Evolutionary conservation across 2,329 filamentous ascomycete genomes (phyloP).

Genomic region (Penicillium sumatraense): DNA sequence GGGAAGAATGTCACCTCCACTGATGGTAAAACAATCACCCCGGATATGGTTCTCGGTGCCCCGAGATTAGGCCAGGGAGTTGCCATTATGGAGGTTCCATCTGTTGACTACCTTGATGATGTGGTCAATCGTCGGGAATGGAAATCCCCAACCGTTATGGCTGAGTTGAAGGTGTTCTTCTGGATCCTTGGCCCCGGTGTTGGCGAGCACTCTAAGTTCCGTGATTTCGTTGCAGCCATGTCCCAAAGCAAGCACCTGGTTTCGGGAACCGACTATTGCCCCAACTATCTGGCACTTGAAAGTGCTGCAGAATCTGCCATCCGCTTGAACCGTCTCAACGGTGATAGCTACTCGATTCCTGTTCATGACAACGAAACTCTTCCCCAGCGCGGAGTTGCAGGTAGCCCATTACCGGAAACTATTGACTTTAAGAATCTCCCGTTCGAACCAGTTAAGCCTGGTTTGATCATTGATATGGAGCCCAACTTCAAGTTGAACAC

Average conservation of each 20-base stretch:
- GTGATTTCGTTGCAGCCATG: slow-evolving; percentile 70
- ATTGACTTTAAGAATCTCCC: slow-evolving; percentile 19
- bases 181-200: slow-evolving; percentile 81
- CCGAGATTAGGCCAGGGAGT: slow-evolving; percentile 71
- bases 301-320: slow-evolving; percentile 69
- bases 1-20: slow-evolving; percentile 67
- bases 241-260: slow-evolving; percentile 73
- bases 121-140: slow-evolving; percentile 76
- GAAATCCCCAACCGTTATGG: slow-evolving; percentile 67
- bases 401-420: slow-evolving; percentile 17
- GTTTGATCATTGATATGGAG: slow-evolving; percentile 50
- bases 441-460: slow-evolving; percentile 45
- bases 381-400: slow-evolving; percentile 41
- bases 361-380: slow-evolving; percentile 63
- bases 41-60: slow-evolving; percentile 82
- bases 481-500: slow-evolving; percentile 47
- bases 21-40: slow-evolving; percentile 72
- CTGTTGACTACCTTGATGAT: slow-evolving; percentile 68
- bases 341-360: slow-evolving; percentile 73
- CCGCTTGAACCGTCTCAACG: slow-evolving; percentile 73
- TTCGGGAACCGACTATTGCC: slow-evolving; percentile 72
- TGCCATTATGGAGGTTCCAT: slow-evolving; percentile 79
- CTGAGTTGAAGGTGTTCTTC: slow-evolving; percentile 69
- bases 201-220: slow-evolving; percentile 64
- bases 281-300: slow-evolving; percentile 75